A percentile compares a stretch with the other conserved stretches of the same genome.
Evolutionary conservation across 1,284 basidiomycete species (phyloP).

Genomic region (Jaminaea rosea): DNA sequence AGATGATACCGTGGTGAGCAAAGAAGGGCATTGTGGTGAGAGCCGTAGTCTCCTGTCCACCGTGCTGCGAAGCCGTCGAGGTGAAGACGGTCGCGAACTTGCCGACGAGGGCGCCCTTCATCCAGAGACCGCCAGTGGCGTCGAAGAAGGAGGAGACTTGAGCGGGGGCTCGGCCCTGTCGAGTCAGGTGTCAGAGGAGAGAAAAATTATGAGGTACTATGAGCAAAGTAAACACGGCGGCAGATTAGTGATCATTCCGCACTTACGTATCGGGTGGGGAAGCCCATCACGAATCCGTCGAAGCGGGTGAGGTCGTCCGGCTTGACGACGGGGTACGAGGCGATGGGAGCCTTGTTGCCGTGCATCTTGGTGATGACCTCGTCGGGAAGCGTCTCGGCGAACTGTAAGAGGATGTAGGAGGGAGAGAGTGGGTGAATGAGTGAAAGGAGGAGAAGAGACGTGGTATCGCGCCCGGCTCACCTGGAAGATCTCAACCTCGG

Average conservation of each 20-base stretch:
- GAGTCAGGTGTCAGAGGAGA: no score
- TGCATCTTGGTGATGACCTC: constrained; percentile 68
- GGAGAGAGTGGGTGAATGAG: background rate
- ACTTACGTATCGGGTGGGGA: constrained; percentile 47
- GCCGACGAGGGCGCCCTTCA: constrained; percentile 60
- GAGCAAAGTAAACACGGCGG: no score
- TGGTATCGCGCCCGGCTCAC: no score
- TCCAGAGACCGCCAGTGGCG: constrained; percentile 67
- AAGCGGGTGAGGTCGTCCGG: constrained; percentile 58
- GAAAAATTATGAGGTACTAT: no score
- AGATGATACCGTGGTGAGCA: constrained; percentile 31
- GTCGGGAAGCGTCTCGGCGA: constrained; percentile 73
- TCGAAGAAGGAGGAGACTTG: constrained; percentile 59
- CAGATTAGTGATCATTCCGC: background rate
- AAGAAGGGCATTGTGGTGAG: constrained; percentile 36
- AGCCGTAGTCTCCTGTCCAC: constrained; percentile 28
- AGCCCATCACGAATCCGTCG: constrained; percentile 56
- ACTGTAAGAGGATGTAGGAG: constrained; percentile 48
- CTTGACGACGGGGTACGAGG: constrained; percentile 63
- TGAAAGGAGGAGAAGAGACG: no score
- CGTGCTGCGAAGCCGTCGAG: constrained; percentile 53
- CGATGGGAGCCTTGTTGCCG: constrained; percentile 52
- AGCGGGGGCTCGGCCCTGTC: constrained; percentile 49
- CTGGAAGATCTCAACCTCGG: constrained; percentile 58
- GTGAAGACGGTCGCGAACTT: constrained; percentile 70